These are phyloP conservation scores for Sanghuangporus weigelae DNA, from an alignment of 1,284 basidiomycete genomes.

Conservation along the genomic window DNA sequence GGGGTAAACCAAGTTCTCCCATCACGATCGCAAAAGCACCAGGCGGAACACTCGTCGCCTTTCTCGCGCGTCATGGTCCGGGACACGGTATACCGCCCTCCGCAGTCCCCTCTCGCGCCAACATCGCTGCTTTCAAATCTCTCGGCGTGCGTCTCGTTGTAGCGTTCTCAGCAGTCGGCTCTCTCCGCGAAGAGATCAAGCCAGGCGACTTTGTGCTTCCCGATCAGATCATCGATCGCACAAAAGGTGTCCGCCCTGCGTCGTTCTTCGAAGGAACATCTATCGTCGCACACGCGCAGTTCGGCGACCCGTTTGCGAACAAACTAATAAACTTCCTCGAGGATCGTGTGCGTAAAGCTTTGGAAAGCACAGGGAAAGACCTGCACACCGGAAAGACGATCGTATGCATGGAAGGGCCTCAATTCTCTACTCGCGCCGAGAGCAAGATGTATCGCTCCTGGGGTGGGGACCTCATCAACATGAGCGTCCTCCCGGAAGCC, in stretches of 20 bases:
- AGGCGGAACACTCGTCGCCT: slow-evolving; percentile 78
- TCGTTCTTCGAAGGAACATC: slow-evolving; percentile 83
- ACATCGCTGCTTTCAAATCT: slow-evolving; percentile 93
- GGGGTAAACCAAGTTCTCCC: slow-evolving; percentile 90
- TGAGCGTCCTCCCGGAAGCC: slow-evolving; percentile 94
- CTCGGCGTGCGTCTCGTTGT: slow-evolving; percentile 87
- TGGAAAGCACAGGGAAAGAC: slow-evolving; percentile 55
- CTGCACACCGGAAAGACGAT: slow-evolving; percentile 82
- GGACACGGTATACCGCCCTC: slow-evolving; percentile 75
- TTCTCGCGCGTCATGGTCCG: slow-evolving; percentile 86
- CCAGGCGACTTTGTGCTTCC: slow-evolving; percentile 90
- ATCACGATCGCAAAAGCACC: slow-evolving; percentile 85
- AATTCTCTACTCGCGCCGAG: slow-evolving; percentile 94
- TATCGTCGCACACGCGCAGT: slow-evolving; percentile 89
- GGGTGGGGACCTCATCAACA: slow-evolving; percentile 94
- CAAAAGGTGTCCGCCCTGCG: slow-evolving; percentile 83
- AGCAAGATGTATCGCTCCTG: slow-evolving; percentile 90
- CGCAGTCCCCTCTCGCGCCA: slow-evolving; percentile 79
- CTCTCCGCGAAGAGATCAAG: slow-evolving; percentile 91
- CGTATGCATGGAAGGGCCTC: slow-evolving; percentile 97
- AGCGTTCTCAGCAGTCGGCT: slow-evolving; percentile 95
- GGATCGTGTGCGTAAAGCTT: slow-evolving; percentile 55
- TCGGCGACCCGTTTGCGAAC: slow-evolving; percentile 85
- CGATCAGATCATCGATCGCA: slow-evolving; percentile 93
- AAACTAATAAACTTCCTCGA: slow-evolving; percentile 70